Base-by-base conservation (phyloP, 441 rosid genomes). In the Euphorbia schlechtendalii region DNA sequence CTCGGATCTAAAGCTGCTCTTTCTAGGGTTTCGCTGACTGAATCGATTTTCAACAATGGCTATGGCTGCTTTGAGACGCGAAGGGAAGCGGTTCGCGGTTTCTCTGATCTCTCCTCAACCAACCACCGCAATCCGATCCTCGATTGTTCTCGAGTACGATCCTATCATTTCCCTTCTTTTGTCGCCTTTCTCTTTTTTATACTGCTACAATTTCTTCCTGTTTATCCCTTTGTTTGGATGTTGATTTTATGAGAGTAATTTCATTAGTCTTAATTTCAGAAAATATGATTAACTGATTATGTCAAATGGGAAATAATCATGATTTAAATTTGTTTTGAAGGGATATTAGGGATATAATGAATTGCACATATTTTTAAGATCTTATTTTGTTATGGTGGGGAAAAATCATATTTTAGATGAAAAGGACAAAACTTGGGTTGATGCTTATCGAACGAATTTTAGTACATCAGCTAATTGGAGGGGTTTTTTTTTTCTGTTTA, bases 41-140 rank as follows among this genome's bases (percentile, higher is more conserved):
- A 15, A 25, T 38, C 17, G 34, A 32, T 32, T 11, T 13, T 34
- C 63, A 77, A n/a, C 80, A 65, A 87, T 88, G 96, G 93, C 97
- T 61, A 90, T 93, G 96, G 88, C 96, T 76, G 87, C 86, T 68
- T 71, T 90, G 78, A 82, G 89, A 59, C 97, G 97, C 74, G 87
- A 88, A 81, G 95, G 95, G 82, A 81, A 90, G 85, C 86, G 90
- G 32, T 78, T 90, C 74, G 78, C 80, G 13, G 28, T 61, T 46
- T 83, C 90, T 71, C 78, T 84, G 56, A 74, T 84, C 64, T 69
- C 84, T 18, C 81, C 85, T 60, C 90, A 83, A 20, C 90, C 92
- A 4, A 71, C 84, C 69, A 67, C 86, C 68, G 81, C 83, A 65
- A 61, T 76, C 77, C 77, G 89, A 63, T 81, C 87, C 59, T 61